phyloP scores from a whole-genome alignment of 345 rosid genomes.

The Populus deltoides region DNA sequence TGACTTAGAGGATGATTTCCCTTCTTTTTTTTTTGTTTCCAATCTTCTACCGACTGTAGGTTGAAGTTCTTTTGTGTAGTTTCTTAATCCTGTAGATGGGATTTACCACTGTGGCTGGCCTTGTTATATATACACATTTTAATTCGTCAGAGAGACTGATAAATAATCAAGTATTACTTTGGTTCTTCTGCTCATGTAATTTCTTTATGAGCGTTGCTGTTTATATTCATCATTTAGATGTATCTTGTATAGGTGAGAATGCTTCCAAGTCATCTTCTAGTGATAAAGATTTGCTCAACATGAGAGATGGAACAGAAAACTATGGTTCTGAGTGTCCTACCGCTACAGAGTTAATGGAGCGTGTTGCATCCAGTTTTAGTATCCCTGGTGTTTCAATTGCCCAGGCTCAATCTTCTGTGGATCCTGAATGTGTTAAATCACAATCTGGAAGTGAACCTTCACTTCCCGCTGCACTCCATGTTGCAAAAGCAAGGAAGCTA shows the following conservation, averaged over 20 bases:
- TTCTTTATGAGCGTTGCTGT: no score
- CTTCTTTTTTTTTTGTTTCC: no score
- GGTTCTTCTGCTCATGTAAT: no score
- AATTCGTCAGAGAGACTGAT: no score
- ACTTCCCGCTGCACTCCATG: slow-evolving; percentile 20
- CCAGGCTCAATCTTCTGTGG: slow-evolving; percentile 24
- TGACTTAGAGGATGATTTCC: no score
- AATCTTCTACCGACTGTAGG: no score
- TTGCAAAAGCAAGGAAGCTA: slow-evolving; percentile 31
- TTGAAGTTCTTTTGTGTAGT: no score
- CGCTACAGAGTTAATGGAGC: slow-evolving; percentile 26
- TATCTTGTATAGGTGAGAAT: slow-evolving; percentile 36
- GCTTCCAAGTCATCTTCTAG: slow-evolving; percentile 35
- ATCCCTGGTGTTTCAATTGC: slow-evolving; percentile 20
- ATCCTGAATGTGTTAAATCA: slow-evolving; percentile 24
- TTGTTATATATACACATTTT: no score
- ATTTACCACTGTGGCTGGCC: no score
- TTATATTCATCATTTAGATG: slow-evolving; percentile 8
- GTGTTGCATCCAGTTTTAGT: slow-evolving; percentile 28
- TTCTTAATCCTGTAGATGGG: no score
- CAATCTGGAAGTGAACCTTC: slow-evolving; percentile 19
- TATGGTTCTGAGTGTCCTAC: slow-evolving; percentile 39
- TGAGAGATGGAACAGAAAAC: slow-evolving; percentile 43
- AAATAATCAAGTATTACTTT: no score
- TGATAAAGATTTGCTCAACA: slow-evolving; percentile 46